Base-by-base conservation (phyloP, 2,329 filamentous ascomycete species). In the Zymoseptoria ardabiliae region DNA sequence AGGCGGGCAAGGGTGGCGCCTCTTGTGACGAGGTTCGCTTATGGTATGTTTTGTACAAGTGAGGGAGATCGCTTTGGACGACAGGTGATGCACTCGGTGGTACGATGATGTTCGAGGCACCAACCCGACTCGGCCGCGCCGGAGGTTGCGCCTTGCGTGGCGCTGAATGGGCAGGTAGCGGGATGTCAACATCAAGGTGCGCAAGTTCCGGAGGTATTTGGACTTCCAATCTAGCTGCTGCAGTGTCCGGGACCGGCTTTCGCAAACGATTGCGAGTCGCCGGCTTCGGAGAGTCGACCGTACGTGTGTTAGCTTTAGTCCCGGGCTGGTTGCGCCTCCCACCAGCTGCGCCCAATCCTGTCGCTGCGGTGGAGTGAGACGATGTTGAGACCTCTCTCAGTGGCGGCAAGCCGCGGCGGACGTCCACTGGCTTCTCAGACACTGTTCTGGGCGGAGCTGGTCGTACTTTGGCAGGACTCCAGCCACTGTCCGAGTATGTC, bases 371-470 rank as follows among this genome's bases (percentile, higher is more conserved):
- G 72, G 79, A 61, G 72, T 88, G 90, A 0, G 88, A 90, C 1
- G 88, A 91, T 21, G 82, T 87, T 4, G 85, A 76, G 1, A 87
- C 87, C 69, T 91, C 88, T 57, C 85, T 81, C 5, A 90, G 84
- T 5, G 84, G 81, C 41, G 86, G 80, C 45, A 91, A 78, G 3
- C 35, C 35, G 35, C 35, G 1, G 83, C 84, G 60, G 75, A 73
- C 13, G 74, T 70, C 21, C 80, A 80, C n/a, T 45, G 35, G n/a
- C 17, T n/a, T 45, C 6, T 45, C 35, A 13, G 35, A 45, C 5
- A n/a, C 35, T 45, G 35, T n/a, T 17, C 35, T 17, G 35, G 35
- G 35, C 35, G 35, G 35, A 17, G 35, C 35, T n/a, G 35, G 11
- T 45, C 35, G 35, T n/a, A 13, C 35, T n/a, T 45, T 45, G 11